Percentiles rank a stretch among this genome's conserved stretches.
These are phyloP conservation scores for Solanum hybrid DNA, from an alignment of 305 asterid species.

Conservation along the genomic window DNA sequence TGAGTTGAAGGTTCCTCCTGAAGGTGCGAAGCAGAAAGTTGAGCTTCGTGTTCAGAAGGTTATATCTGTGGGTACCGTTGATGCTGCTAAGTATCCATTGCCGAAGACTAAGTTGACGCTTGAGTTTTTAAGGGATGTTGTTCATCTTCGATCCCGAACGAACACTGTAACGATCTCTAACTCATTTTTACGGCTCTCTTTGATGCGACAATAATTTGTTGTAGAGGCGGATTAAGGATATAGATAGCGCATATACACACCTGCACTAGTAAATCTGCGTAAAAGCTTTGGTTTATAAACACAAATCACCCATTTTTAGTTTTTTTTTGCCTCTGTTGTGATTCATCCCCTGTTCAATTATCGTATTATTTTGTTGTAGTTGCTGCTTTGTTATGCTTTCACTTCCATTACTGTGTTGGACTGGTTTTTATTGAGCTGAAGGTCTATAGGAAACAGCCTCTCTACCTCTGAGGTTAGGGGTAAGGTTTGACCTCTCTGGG, in stretches of 20 bases:
- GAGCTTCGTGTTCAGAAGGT: conserved; percentile 64
- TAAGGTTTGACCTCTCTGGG: neutral
- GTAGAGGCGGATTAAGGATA: neutral
- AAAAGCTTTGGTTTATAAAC: neutral
- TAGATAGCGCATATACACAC: neutral
- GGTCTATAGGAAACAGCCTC: neutral
- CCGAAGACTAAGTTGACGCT: conserved; percentile 73
- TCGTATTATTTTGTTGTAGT: neutral
- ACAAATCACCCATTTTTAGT: neutral
- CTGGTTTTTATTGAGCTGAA: neutral
- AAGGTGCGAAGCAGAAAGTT: conserved; percentile 60
- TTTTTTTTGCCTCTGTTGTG: neutral
- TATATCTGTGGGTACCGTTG: conserved; percentile 64
- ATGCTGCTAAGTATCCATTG: conserved; percentile 76
- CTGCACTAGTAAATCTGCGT: neutral
- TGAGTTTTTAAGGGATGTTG: conserved; percentile 65
- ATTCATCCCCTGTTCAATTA: neutral
- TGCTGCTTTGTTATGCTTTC: neutral
- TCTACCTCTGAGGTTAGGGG: neutral
- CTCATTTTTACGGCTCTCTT: neutral
- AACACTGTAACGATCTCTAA: neutral
- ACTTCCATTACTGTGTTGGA: neutral
- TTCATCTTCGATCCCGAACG: conserved; percentile 87
- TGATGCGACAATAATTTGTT: neutral
- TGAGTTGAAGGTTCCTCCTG: conserved; percentile 62